Evolutionary conservation across 2,329 filamentous ascomycete genomes (phyloP).

Genomic region (Clarireedia sp.): DNA sequence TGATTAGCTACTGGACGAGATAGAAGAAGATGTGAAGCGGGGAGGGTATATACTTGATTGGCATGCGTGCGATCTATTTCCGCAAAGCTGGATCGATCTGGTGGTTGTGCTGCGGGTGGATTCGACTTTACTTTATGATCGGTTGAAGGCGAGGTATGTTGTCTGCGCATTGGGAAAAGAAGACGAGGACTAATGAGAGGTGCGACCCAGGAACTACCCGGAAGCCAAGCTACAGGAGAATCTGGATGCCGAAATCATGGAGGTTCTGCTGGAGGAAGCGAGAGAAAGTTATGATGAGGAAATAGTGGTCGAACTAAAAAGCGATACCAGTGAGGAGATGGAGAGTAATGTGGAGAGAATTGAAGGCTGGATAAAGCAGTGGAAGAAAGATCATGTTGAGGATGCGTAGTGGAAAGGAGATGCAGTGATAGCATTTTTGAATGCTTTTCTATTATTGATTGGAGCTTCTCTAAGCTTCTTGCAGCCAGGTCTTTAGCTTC

Average conservation of each 20-base stretch:
- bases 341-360: slow-evolving; percentile 83
- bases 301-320: slow-evolving; percentile 81
- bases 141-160: slow-evolving; percentile 60
- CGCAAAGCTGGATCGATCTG: slow-evolving; percentile 86
- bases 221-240: slow-evolving; percentile 92
- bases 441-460: not conserved
- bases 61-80: slow-evolving; percentile 96
- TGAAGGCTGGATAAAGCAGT: slow-evolving; percentile 71
- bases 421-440: not conserved
- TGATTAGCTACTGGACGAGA: slow-evolving; percentile 70
- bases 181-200: not conserved
- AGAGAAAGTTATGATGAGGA: slow-evolving; percentile 77
- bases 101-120: slow-evolving; percentile 85
- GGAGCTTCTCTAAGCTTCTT: slow-evolving; percentile 12
- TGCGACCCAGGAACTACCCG: slow-evolving; percentile 57
- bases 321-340: slow-evolving; percentile 75
- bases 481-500: slow-evolving; percentile 77
- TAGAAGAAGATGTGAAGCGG: slow-evolving; percentile 70
- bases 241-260: slow-evolving; percentile 94
- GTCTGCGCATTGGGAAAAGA: not conserved
- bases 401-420: slow-evolving; percentile 12
- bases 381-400: slow-evolving; percentile 59
- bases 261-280: slow-evolving; percentile 85
- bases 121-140: slow-evolving; percentile 74
- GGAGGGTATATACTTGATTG: slow-evolving; percentile 93